phyloP scores from a whole-genome alignment of 805 yeast genomes.

The Starmerella ratchasimensis region DNA sequence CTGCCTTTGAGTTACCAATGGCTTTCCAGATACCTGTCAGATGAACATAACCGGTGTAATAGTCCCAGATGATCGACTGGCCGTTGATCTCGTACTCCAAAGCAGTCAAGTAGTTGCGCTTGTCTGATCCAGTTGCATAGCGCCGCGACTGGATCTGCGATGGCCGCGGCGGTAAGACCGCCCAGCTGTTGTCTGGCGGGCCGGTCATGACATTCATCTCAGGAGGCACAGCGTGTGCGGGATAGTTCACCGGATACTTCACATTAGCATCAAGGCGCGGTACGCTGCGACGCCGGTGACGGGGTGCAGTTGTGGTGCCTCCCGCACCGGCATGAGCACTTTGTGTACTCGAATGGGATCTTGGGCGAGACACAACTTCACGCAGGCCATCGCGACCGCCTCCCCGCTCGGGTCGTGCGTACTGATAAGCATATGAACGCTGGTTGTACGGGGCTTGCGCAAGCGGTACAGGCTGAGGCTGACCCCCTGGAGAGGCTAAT shows the following conservation, averaged over 20 bases:
- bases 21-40: conserved; percentile 82
- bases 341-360: too few relatives aligned
- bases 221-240: conserved; percentile 20
- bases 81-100: conserved; percentile 56
- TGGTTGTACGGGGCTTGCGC: too few relatives aligned
- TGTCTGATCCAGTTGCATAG: conserved; percentile 61
- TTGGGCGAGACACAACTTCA: too few relatives aligned
- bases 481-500: too few relatives aligned
- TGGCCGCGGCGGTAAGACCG: conserved; percentile 13
- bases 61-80: conserved; percentile 77
- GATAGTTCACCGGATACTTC: conserved; percentile 21
- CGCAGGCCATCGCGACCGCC: too few relatives aligned
- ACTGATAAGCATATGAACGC: too few relatives aligned
- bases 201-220: conserved; percentile 10
- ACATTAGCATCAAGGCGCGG: conserved; percentile 3
- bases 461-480: too few relatives aligned
- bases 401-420: too few relatives aligned
- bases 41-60: conserved; percentile 71
- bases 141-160: conserved; percentile 21
- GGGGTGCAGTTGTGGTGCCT: too few relatives aligned
- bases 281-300: conserved; percentile 3
- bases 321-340: too few relatives aligned
- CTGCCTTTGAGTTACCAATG: conserved; percentile 56
- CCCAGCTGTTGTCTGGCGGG: conserved; percentile 8
- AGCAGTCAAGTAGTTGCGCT: conserved; percentile 55